Base-by-base conservation (phyloP, 352 stramenopile genomes). In the Peronosclerospora sorghi region DNA sequence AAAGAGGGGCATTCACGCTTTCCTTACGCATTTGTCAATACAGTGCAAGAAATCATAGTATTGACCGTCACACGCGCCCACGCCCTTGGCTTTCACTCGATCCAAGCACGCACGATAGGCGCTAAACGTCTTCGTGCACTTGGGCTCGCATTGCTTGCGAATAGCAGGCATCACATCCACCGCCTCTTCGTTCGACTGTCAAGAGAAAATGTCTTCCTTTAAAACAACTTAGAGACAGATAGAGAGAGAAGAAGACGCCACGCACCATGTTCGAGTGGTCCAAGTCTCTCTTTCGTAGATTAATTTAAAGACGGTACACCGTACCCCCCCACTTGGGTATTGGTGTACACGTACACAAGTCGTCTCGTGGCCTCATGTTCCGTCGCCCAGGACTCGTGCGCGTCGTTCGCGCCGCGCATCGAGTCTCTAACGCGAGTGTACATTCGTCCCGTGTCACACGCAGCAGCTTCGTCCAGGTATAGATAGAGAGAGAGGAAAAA, bases 41-140 rank as follows among this genome's bases (percentile, higher is more conserved):
- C 91, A 97, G 73, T 96, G 83, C 54, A 96, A 72, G 51, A 87
- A 85, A 65, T 97, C 92, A 56, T 96, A 97, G 67, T 96, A 97
- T 75, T 96, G 95, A 54, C 86, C 86, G 55, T 96, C 88, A 62
- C 92, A 97, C 43, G 85, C 75, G 26, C 87, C 89, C 27, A 96
- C 83, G 38, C 85, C 86, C 67, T 95, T 96, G 52, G 72, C 73
- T 38, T 76, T 80, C 53, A 97, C 94, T 50, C 92, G 83, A 49
- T 91, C 69, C 35, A 94, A 66, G 60, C 92, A 97, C 12, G 71
- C 84, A 46, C 95, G 73, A 67, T 97, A 97, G 55, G 82, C 79
- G 53, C 79, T 74, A 48, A 84, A 84, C 51, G 76, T 78, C 46
- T 76, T 59, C 32, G 76, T 58, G 72, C 89, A 97, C 58, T 94